Percentiles rank a stretch among this genome's conserved stretches.
Evolutionary conservation across 164 flowering plant species (phyloP).

Genomic region (Cinnamomum micranthum): DNA sequence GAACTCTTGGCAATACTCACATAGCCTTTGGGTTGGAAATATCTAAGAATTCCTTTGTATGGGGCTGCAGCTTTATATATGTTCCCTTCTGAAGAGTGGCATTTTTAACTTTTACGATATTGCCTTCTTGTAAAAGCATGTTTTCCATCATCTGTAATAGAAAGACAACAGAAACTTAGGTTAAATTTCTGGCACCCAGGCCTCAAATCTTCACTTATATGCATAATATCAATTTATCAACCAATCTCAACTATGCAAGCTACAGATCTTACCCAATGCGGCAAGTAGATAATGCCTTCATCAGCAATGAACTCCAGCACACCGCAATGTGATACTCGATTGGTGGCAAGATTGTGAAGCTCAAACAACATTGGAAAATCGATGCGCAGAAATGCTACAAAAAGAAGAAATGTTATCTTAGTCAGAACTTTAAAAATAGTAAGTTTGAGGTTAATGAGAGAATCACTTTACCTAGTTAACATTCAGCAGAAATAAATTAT

Average conservation of each 20-base stretch:
- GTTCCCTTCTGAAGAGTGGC: conserved; percentile 87
- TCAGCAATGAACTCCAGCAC: conserved; percentile 96
- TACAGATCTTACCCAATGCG: conserved; percentile 11
- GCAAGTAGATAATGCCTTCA: conserved; percentile 84
- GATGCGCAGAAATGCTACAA: conserved; percentile 60
- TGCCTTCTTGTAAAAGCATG: conserved; percentile 90
- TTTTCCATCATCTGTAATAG: conserved; percentile 87
- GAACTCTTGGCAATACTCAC: conserved; percentile 40
- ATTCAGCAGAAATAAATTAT: background rate
- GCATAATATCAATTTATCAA: background rate
- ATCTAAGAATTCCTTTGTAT: conserved; percentile 89
- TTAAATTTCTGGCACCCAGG: background rate
- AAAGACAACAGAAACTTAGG: background rate
- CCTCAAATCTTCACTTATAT: background rate
- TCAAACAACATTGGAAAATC: conserved; percentile 98
- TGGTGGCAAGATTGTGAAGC: conserved; percentile 64
- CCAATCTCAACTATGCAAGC: background rate
- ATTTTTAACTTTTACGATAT: conserved; percentile 74
- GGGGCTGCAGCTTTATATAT: conserved; percentile 95
- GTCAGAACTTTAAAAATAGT: background rate
- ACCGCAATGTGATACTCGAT: conserved; percentile 88
- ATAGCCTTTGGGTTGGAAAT: conserved; percentile 96
- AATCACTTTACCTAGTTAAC: background rate
- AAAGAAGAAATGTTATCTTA: background rate
- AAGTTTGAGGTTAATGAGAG: background rate